Base-by-base conservation (phyloP, 1,139 yeast species). In the Zygoascus hellenicus region DNA sequence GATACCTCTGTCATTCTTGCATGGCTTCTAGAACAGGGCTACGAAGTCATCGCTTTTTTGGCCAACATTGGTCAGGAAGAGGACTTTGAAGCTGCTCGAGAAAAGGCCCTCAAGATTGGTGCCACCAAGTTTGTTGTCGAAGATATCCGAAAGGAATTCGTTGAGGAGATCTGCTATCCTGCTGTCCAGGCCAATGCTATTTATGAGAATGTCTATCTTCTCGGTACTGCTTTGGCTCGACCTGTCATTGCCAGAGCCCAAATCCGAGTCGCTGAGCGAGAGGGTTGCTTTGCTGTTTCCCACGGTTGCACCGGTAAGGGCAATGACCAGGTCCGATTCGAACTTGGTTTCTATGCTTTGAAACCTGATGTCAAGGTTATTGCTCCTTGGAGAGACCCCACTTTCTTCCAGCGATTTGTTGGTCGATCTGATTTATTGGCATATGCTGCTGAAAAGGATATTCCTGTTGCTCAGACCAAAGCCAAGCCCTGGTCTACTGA, bases 271-370 rank as follows among this genome's bases (percentile, higher is more conserved):
- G 98, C 98, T 54, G 95, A 89, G 74, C 81, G 86, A 64, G 92
- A 94, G 70, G 97, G 97, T 51, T 92, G 98, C 78, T 89, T 90
- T 62, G 97, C 97, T 48, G 98, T 92, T 48, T 82, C 96, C 46
- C 98, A 92, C 70, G 98, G 98, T 54, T 92, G 98, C 75, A 92
- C 98, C 58, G 98, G 98, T 75, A 92, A 92, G 76, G 98, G 98
- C 74, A 92, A 92, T 68, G 98, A 92, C 71, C 98, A 92, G 75
- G 97, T 92, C 58, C 84, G 98, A 73, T 92, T 92, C 67, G 98
- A 92, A 74, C 77, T 92, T 58, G 85, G 95, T 9, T 92, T 90
- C 78, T 92, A 92, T 70, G 98, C 97, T 34, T 80, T 92, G 69
- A 89, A 92, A 76, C 98, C 98, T 43, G 97, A 90, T 65, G 96